A percentile compares a stretch with the other conserved stretches of the same genome.
Evolutionary conservation across 768 basidiomycete species (phyloP).

Genomic region (Termitomyces sp.): DNA sequence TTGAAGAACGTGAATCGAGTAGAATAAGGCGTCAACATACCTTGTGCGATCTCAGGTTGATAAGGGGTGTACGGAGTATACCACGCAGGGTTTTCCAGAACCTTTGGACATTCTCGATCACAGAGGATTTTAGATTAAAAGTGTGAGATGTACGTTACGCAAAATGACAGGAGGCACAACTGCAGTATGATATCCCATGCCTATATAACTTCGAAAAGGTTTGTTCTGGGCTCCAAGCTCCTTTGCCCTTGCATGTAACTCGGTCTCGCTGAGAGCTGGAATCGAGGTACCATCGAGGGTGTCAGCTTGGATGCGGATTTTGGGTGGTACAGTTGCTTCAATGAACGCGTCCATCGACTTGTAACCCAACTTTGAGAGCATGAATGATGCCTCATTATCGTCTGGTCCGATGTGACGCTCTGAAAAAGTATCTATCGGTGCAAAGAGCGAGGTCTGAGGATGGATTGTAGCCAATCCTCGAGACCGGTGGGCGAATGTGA

Average conservation of each 20-base stretch:
- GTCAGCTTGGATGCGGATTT: constrained; percentile 65
- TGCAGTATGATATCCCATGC: constrained; percentile 96
- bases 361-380: constrained; percentile 85
- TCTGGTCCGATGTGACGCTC: constrained; percentile 94
- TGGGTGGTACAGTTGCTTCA: constrained; percentile 70
- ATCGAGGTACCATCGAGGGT: constrained; percentile 65
- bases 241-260: constrained; percentile 72
- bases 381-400: constrained; percentile 67
- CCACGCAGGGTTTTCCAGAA: constrained; percentile 96
- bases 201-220: constrained; percentile 89
- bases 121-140: not conserved
- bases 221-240: constrained; percentile 76
- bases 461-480: constrained; percentile 53
- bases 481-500: constrained; percentile 9
- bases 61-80: constrained; percentile 96
- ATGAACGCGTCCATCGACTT: constrained; percentile 87
- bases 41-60: constrained; percentile 98
- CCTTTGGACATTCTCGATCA: constrained; percentile 30
- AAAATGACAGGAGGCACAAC: constrained; percentile 95
- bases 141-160: constrained; percentile 60
- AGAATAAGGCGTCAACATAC: constrained; percentile 31
- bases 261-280: constrained; percentile 77
- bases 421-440: constrained; percentile 84
- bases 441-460: constrained; percentile 61
- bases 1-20: not conserved